Evolutionary conservation across 768 basidiomycete genomes (phyloP).

Genomic region (Gloeopeniophorella convolvens): DNA sequence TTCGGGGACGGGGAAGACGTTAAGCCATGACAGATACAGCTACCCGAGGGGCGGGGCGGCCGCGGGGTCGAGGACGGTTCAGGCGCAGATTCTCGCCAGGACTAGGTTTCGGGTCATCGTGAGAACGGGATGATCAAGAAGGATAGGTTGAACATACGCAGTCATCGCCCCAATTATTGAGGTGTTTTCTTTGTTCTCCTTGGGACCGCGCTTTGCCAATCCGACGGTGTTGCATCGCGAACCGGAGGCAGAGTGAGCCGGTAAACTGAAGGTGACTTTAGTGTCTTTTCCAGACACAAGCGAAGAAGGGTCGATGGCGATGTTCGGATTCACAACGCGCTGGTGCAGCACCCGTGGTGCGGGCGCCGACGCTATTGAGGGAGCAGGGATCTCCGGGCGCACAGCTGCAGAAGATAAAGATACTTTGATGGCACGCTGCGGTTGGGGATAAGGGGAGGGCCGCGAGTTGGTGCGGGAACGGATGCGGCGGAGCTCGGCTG

Average conservation of each 20-base stretch:
- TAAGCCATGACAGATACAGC: background rate
- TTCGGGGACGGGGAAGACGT: background rate
- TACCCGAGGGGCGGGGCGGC: slow-evolving; percentile 32
- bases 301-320: slow-evolving; percentile 30
- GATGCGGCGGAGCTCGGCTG: slow-evolving; percentile 58
- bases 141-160: slow-evolving; percentile 43
- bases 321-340: slow-evolving; percentile 10
- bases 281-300: slow-evolving; percentile 29
- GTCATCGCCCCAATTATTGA: slow-evolving; percentile 36
- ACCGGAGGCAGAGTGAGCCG: slow-evolving; percentile 44
- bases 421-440: slow-evolving; percentile 37
- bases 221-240: slow-evolving; percentile 53
- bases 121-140: background rate
- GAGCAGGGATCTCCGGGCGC: slow-evolving; percentile 23
- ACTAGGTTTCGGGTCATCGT: slow-evolving; percentile 22
- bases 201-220: slow-evolving; percentile 56
- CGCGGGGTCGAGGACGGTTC: slow-evolving; percentile 40
- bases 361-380: slow-evolving; percentile 32
- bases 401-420: slow-evolving; percentile 39
- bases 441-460: slow-evolving; percentile 63
- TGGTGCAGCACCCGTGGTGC: slow-evolving; percentile 19
- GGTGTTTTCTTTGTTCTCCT: slow-evolving; percentile 45
- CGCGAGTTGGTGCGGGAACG: slow-evolving; percentile 67
- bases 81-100: slow-evolving; percentile 38
- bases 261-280: slow-evolving; percentile 27